Evolutionary conservation across 768 basidiomycete genomes (phyloP), one percentile per base, ranked within the genome.

Genomic region (Lactarius tabidus): DNA sequence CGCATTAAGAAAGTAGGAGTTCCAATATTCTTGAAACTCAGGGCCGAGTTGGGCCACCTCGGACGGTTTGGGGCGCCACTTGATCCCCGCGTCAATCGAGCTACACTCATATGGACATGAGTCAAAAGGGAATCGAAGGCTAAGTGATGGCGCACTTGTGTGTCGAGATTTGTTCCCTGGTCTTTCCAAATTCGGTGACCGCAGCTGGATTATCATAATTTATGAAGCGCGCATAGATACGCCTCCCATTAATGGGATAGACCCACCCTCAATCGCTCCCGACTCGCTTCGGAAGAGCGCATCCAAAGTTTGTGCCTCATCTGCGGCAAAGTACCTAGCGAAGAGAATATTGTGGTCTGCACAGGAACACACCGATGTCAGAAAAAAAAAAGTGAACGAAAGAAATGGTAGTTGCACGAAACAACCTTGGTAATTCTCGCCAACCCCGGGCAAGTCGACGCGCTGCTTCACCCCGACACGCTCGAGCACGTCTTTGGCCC

Each of bases 31-130:
- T 29, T 76, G 70, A 69, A 87, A 88, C 6, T 71, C 77, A 7
- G 82, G 77, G 1, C 79, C 78, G 38, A 88, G 73, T 20, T 76
- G 76, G 55, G 79, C 75, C 28, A 85, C 75, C 48, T 88, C 86
- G 8, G 77, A 75, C 3, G 69, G 68, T 20, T 73, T 79, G 5
- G 87, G 86, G 29, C 87, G 78, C 15, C 86, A 69, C 69, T 85
- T 87, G 65, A 84, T 78, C 5, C 83, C 85, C 35, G 80, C 79
- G 67, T 88, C 84, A 36, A 82, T 68, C 3, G 56, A 26, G 33
- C 59, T 60, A 31, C n/a, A n/a, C 2, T 26, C 14, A 6, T n/a
- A 31, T 29, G 18, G 26, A 14, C 14, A 59, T 3, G 23, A 28
- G 6, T 6, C 12, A n/a, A 12, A 4, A 36, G 5, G 29, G 12